A percentile compares a stretch with the other conserved stretches of the same genome.
phyloP scores from a whole-genome alignment of 192 early-diverging fungal species.

The Chytriomyces confervae region DNA sequence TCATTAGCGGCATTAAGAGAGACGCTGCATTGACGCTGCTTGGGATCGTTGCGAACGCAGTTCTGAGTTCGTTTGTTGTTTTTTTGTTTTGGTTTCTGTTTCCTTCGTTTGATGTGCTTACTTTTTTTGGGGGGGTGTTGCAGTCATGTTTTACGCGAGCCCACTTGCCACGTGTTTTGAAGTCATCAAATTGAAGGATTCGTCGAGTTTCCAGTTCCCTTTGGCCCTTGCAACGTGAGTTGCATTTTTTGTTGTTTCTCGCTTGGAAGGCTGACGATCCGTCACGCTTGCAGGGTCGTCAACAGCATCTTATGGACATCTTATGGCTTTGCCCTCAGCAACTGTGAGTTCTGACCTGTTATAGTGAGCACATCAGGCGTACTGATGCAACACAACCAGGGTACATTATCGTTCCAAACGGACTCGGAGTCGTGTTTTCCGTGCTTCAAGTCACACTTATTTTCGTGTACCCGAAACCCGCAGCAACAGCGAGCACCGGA shows the following conservation, averaged over 20 bases:
- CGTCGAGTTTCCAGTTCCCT: not conserved
- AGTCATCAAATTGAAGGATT: constrained; percentile 19
- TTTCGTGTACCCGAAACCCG: not conserved
- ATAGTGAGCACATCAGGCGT: not conserved
- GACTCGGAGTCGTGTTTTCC: constrained; percentile 15
- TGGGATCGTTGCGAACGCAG: constrained; percentile 6
- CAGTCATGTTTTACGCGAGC: constrained; percentile 1
- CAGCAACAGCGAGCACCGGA: not conserved
- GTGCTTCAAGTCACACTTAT: constrained; percentile 16
- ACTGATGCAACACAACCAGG: not conserved
- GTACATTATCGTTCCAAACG: constrained; percentile 21
- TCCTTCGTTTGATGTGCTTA: not conserved
- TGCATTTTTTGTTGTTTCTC: not conserved
- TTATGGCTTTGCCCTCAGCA: not conserved
- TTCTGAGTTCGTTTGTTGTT: not conserved
- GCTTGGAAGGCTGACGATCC: not conserved
- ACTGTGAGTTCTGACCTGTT: not conserved
- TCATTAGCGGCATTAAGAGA: not conserved
- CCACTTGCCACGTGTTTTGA: not conserved
- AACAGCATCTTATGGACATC: constrained; percentile 2
- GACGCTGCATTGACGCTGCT: not conserved
- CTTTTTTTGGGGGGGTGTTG: not conserved
- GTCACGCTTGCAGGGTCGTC: not conserved
- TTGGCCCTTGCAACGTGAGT: not conserved
- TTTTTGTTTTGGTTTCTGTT: not conserved